phyloP scores from a whole-genome alignment of 164 flowering plant species.

The Amborella trichopoda region DNA sequence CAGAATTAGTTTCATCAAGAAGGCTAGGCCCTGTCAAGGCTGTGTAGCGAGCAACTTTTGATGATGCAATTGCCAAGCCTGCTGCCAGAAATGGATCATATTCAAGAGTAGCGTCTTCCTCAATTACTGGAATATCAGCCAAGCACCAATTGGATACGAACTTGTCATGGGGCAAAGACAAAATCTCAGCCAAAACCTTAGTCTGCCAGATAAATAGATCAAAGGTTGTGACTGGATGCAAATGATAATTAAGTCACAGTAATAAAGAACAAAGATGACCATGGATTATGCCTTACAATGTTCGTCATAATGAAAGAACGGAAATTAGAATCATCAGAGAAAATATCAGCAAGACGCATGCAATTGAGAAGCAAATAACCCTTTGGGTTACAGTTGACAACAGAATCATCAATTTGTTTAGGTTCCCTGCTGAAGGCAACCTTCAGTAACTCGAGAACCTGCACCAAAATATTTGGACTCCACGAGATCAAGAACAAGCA shows the following conservation, averaged over 20 bases:
- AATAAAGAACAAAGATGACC: no score
- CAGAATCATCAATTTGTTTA: slow-evolving; percentile 12
- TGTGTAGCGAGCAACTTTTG: not conserved
- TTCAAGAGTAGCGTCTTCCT: slow-evolving; percentile 75
- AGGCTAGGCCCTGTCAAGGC: slow-evolving; percentile 9
- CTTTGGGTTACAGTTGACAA: slow-evolving; percentile 35
- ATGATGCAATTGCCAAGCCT: slow-evolving; percentile 36
- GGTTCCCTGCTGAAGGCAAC: slow-evolving; percentile 31
- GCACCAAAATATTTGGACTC: slow-evolving; percentile 11
- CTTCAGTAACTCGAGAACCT: slow-evolving; percentile 79
- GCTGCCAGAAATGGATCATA: slow-evolving; percentile 63
- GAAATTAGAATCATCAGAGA: slow-evolving; percentile 98
- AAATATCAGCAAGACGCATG: slow-evolving; percentile 82
- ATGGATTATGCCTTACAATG: slow-evolving; percentile 80
- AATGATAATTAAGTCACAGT: no score
- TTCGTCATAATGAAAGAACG: slow-evolving; percentile 55
- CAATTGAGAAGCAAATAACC: slow-evolving; percentile 84
- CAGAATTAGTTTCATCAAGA: slow-evolving; percentile 18
- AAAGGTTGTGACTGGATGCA: not conserved
- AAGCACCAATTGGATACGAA: slow-evolving; percentile 87
- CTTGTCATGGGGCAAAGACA: slow-evolving; percentile 66
- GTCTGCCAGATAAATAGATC: slow-evolving; percentile 35
- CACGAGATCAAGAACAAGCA: slow-evolving; percentile 7
- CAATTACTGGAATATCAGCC: slow-evolving; percentile 40
- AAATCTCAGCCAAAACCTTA: slow-evolving; percentile 59